A percentile compares a stretch with the other conserved stretches of the same genome.
phyloP scores from a whole-genome alignment of 2,329 filamentous ascomycete species.

The Colletotrichum noveboracense region DNA sequence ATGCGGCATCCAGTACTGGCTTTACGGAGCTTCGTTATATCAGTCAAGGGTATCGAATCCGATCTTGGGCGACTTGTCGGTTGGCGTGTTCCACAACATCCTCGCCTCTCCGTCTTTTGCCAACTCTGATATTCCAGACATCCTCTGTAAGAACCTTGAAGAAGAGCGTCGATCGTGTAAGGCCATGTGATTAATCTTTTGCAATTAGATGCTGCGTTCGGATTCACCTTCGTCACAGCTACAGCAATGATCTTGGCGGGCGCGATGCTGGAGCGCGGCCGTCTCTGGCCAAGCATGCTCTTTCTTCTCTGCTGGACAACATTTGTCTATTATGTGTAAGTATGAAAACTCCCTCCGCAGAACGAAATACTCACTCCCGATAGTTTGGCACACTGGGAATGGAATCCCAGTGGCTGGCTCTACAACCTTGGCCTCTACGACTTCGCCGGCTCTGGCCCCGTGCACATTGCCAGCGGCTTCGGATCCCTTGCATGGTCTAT shows the following conservation, averaged over 20 bases:
- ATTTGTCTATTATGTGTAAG: slow-evolving; percentile 60
- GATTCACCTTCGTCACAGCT: slow-evolving; percentile 41
- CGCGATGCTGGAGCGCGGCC: slow-evolving; percentile 40
- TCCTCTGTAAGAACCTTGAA: slow-evolving; percentile 27
- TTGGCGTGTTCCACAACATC: slow-evolving; percentile 38
- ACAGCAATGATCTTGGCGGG: slow-evolving; percentile 45
- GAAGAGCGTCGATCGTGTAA: not conserved
- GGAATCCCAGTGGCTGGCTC: slow-evolving; percentile 71
- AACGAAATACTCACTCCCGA: not conserved
- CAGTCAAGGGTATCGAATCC: slow-evolving; percentile 38
- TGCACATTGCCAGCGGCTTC: slow-evolving; percentile 68
- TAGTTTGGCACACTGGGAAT: slow-evolving; percentile 68
- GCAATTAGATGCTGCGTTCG: slow-evolving; percentile 35
- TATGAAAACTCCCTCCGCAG: not conserved
- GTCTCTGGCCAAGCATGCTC: slow-evolving; percentile 56
- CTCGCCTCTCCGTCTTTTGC: slow-evolving; percentile 41
- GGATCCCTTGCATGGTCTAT: slow-evolving; percentile 68
- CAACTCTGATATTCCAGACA: slow-evolving; percentile 40
- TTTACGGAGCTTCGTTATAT: slow-evolving; percentile 51
- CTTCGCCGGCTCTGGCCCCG: slow-evolving; percentile 67
- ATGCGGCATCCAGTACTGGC: slow-evolving; percentile 51
- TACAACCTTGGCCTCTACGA: slow-evolving; percentile 65
- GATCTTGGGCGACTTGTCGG: slow-evolving; percentile 38
- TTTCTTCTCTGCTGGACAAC: slow-evolving; percentile 70
- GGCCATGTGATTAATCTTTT: not conserved